Evolutionary conservation across 1,284 basidiomycete genomes (phyloP).

Genomic region (Ceratobasidium sp.): DNA sequence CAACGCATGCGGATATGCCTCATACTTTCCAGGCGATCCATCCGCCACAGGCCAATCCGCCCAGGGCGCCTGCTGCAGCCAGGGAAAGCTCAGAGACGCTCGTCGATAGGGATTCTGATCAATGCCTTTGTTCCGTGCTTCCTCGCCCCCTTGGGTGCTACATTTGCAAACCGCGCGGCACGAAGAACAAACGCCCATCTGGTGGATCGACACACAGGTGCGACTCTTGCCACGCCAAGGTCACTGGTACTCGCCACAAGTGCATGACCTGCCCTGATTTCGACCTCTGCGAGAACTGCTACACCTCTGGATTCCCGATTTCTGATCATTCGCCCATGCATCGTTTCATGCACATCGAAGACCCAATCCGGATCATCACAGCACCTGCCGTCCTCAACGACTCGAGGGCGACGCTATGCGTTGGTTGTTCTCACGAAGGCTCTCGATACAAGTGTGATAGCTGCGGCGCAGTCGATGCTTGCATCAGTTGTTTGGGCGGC

Average conservation of each 20-base stretch:
- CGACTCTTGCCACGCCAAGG: slow-evolving; percentile 47
- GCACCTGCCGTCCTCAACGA: slow-evolving; percentile 30
- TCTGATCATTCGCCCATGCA: slow-evolving; percentile 48
- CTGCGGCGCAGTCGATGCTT: slow-evolving; percentile 42
- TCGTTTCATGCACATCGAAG: slow-evolving; percentile 49
- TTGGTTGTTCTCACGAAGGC: slow-evolving; percentile 28
- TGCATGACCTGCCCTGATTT: slow-evolving; percentile 54
- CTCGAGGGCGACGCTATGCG: slow-evolving; percentile 2
- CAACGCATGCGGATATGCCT: slow-evolving; percentile 42
- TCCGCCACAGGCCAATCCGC: slow-evolving; percentile 23
- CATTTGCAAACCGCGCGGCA: slow-evolving; percentile 35
- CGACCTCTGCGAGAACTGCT: slow-evolving; percentile 53
- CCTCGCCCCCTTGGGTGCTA: slow-evolving; percentile 37
- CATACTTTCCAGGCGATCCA: slow-evolving; percentile 43
- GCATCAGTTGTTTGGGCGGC: slow-evolving; percentile 29
- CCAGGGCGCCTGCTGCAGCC: slow-evolving; percentile 4
- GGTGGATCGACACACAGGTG: slow-evolving; percentile 24
- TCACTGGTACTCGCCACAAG: slow-evolving; percentile 52
- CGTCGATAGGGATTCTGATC: slow-evolving; percentile 26
- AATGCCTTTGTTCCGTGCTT: slow-evolving; percentile 39
- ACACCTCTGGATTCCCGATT: slow-evolving; percentile 43
- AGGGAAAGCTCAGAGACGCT: slow-evolving; percentile 7
- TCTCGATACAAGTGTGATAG: slow-evolving; percentile 45
- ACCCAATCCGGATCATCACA: slow-evolving; percentile 46
- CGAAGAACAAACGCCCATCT: not conserved